phyloP scores from a whole-genome alignment of 768 basidiomycete genomes.

The Udeniomyces megalosporus region DNA sequence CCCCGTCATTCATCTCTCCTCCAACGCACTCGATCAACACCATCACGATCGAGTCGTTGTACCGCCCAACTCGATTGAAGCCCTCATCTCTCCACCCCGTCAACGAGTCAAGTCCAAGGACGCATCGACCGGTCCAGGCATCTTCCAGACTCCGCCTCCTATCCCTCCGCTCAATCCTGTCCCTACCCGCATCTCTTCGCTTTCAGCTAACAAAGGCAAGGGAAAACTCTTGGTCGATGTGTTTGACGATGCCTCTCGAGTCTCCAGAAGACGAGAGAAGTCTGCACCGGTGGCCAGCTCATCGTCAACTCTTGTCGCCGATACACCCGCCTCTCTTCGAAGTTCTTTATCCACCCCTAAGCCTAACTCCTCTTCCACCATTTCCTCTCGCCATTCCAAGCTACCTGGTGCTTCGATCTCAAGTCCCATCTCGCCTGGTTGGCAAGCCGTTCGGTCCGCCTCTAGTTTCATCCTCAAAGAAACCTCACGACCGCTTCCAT shows the following conservation, averaged over 20 bases:
- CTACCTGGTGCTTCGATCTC: too few relatives aligned
- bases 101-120: not conserved
- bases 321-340: not conserved
- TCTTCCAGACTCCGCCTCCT: not conserved
- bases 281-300: not conserved
- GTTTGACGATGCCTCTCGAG: not conserved
- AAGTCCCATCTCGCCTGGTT: not conserved
- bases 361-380: not conserved
- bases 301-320: not conserved
- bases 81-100: slow-evolving; percentile 6
- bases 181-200: not conserved
- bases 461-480: slow-evolving; percentile 6
- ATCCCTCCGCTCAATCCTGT: not conserved
- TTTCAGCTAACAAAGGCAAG: not conserved
- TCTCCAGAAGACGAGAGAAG: not conserved
- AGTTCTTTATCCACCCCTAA: not conserved
- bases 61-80: not conserved
- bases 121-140: not conserved
- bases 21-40: slow-evolving; percentile 26
- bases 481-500: not conserved
- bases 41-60: not conserved
- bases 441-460: not conserved
- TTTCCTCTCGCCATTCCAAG: not conserved
- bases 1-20: slow-evolving; percentile 50
- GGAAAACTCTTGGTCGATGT: not conserved